Conservation (phyloP, 1,139 yeast genomes). For the Casaregolazyma lundiana region DNA sequence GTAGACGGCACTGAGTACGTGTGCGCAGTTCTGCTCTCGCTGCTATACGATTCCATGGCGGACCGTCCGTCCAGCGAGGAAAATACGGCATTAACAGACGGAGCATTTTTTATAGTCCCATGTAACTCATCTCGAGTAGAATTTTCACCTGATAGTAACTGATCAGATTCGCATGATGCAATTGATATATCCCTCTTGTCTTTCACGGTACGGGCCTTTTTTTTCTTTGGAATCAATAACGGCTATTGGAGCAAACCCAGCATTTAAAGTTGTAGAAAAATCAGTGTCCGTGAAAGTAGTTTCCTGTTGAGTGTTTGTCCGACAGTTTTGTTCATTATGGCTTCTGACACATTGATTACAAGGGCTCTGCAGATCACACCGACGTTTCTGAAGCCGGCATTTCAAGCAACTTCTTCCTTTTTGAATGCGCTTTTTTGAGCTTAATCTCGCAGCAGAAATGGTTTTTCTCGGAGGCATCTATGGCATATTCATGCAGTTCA, state of each 20-base stretch:
- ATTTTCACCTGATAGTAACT: too few species aligned
- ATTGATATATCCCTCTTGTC: too few species aligned
- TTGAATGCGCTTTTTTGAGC: background rate
- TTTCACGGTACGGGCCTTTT: too few species aligned
- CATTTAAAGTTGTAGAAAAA: background rate
- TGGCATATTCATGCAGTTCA: background rate
- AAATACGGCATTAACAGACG: background rate
- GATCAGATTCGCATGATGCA: too few species aligned
- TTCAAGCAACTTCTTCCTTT: constrained; percentile 6
- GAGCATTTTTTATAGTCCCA: background rate
- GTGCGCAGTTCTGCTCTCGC: too few species aligned
- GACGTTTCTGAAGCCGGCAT: constrained; percentile 8
- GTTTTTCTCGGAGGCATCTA: background rate
- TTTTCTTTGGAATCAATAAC: background rate
- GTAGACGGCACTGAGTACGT: too few species aligned
- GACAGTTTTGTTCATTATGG: constrained; percentile 5
- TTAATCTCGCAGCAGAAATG: background rate
- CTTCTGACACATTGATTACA: constrained; percentile 9
- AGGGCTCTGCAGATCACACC: constrained; percentile 8
- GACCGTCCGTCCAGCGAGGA: background rate
- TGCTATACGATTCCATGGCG: background rate
- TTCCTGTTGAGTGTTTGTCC: background rate
- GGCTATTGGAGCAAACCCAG: background rate
- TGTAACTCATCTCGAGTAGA: background rate
- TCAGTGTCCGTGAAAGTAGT: background rate